phyloP scores from a whole-genome alignment of 169 alveolate genomes.

The Pseudocohnilembus persalinus region DNA sequence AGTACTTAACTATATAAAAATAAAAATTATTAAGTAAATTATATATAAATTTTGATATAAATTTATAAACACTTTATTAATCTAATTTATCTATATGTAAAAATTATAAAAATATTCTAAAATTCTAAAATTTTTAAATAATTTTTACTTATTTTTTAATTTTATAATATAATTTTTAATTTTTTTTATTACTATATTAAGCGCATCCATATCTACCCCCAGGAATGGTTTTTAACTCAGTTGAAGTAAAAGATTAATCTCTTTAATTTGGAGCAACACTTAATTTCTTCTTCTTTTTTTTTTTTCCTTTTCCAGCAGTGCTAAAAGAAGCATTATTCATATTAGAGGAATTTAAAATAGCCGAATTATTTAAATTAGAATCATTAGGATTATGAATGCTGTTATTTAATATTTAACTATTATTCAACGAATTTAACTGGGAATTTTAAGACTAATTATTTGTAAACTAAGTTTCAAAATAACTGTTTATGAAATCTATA shows the following conservation, averaged over 20 bases:
- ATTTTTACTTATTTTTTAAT: no score
- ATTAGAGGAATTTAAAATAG: constrained; percentile 2
- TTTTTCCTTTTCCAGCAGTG: not conserved
- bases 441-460: no score
- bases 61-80: no score
- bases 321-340: constrained; percentile 7
- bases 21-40: no score
- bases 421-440: no score
- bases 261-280: constrained; percentile 3
- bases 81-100: no score
- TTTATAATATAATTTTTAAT: no score
- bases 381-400: not conserved
- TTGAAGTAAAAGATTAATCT: not conserved
- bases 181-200: constrained; percentile 10
- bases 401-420: no score
- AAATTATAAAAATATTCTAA: no score
- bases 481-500: constrained; percentile 1
- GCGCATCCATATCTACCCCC: constrained; percentile 51
- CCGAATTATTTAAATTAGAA: not conserved
- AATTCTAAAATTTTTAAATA: no score
- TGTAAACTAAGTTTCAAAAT: not conserved
- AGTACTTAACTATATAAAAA: constrained; percentile 19
- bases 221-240: constrained; percentile 10
- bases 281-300: constrained; percentile 1
- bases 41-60: no score